Evolutionary conservation across 371 early-diverging fungal genomes (phyloP).

Genomic region (Polyrhizophydium stewartii): DNA sequence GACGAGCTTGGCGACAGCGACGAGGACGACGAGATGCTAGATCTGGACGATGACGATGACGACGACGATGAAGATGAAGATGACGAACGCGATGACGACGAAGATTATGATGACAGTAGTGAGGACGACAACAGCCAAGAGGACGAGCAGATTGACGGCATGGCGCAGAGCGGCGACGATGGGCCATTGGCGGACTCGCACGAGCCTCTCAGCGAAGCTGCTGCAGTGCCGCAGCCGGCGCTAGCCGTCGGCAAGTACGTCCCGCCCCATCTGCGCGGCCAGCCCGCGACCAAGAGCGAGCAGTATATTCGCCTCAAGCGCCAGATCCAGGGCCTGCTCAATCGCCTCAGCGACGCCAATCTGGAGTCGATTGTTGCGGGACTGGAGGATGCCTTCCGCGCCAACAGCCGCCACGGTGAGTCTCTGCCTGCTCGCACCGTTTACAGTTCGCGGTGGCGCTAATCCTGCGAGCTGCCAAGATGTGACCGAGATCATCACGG

Average conservation of each 20-base stretch:
- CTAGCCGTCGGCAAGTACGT: slow-evolving; percentile 61
- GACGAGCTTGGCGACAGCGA: slow-evolving; percentile 2
- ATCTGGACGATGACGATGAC: slow-evolving; percentile 5
- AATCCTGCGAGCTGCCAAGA: slow-evolving; percentile 27
- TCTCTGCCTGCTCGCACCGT: not conserved
- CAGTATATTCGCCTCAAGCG: slow-evolving; percentile 62
- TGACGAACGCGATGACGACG: slow-evolving; percentile 6
- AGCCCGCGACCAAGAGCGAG: slow-evolving; percentile 26
- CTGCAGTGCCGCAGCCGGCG: slow-evolving; percentile 1
- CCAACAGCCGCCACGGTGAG: slow-evolving; percentile 70
- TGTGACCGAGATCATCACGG: slow-evolving; percentile 80
- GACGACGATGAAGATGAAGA: slow-evolving; percentile 3
- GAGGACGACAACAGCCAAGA: slow-evolving; percentile 9
- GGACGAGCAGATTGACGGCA: not conserved
- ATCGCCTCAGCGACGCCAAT: slow-evolving; percentile 82
- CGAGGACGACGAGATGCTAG: slow-evolving; percentile 11
- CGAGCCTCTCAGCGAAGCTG: slow-evolving; percentile 1
- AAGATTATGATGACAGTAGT: slow-evolving; percentile 13
- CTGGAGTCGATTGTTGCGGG: slow-evolving; percentile 78
- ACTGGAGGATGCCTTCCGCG: slow-evolving; percentile 73
- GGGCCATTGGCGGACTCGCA: no score
- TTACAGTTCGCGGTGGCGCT: no score
- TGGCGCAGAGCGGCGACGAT: not conserved
- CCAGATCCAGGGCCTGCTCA: slow-evolving; percentile 80
- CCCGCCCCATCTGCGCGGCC: slow-evolving; percentile 81